These are phyloP conservation scores for Camellia japonica DNA, from an alignment of 148 eudicot species.

Conservation along the genomic window DNA sequence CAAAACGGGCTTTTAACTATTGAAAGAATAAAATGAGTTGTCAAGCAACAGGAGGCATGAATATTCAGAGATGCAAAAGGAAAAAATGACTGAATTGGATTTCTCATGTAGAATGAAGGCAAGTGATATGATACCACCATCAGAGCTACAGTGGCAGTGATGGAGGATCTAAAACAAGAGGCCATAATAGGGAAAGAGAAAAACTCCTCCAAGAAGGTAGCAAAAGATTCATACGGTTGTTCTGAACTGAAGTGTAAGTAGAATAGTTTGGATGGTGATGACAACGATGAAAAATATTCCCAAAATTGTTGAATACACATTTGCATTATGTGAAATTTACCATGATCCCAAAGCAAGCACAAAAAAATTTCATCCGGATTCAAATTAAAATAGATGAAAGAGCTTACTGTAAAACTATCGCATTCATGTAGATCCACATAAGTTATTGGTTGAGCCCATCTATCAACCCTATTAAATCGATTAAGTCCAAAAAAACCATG, in stretches of 20 bases:
- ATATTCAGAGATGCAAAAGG: not conserved
- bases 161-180: not conserved
- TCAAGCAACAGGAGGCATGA: not conserved
- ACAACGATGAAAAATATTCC: not conserved
- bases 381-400: not conserved
- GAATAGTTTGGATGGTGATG: not conserved
- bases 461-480: conserved; percentile 53
- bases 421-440: conserved; percentile 75
- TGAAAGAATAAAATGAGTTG: not conserved
- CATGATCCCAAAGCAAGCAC: conserved; percentile 3
- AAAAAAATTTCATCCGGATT: not conserved
- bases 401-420: conserved; percentile 68
- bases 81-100: not conserved
- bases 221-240: not conserved
- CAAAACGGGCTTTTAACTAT: no score
- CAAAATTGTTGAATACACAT: not conserved
- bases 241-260: not conserved
- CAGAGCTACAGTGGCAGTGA: not conserved
- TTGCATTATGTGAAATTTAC: not conserved
- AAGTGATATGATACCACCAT: not conserved
- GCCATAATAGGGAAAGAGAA: not conserved
- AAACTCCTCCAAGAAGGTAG: not conserved
- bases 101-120: not conserved
- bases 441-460: conserved; percentile 95
- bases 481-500: conserved; percentile 66